Evolutionary conservation across 768 basidiomycete species (phyloP), one percentile per base, ranked within the genome.

Genomic region (Candolleomyces eurysporus): DNA sequence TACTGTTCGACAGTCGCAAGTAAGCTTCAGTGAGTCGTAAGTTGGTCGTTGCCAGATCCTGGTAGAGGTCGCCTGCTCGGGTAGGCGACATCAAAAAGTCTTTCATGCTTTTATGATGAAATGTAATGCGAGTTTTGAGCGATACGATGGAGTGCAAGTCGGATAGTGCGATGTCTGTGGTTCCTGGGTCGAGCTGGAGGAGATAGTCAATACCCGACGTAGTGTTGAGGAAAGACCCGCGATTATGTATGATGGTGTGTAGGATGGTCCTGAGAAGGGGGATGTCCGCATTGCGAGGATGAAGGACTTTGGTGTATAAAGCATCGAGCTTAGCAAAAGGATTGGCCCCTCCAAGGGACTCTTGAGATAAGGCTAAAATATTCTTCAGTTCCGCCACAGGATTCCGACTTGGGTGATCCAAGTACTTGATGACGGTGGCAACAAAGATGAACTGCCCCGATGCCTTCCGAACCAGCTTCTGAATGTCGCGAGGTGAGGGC

Each of bases 381-480:
- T 57, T 39, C 22, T 58, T 21, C 57, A 58, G 19, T 16, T 13
- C 45, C 26, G 36, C 19, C 48, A 60, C 59, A 53, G n/a, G 50
- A 43, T 58, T 49, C 61, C 57, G 49, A 21, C 51, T 48, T 55
- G 54, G 54, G 39, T 57, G 54, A 58, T 39, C 56, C 48, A 40
- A 51, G 49, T 58, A 58, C 39, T 62, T 62, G 42, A 43, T 43
- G 42, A 43, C n/a, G n/a, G 42, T 57, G 14, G 49, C 21, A 3
- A 49, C 61, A n/a, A 56, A 61, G 17, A 57, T 43, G 30, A 61
- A 57, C 16, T 50, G 40, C 4, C 61, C 61, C 6, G 61, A 54
- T 10, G 49, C 31, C 22, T 42, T 30, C 5, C n/a, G 5, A 0
- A 50, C 55, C 10, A 61, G 61, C 4, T 13, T 48, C 10, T 48